A percentile compares a stretch with the other conserved stretches of the same genome.
These are phyloP conservation scores for Carex littledalei DNA, from an alignment of 176 grass and related monocot species.

Conservation along the genomic window DNA sequence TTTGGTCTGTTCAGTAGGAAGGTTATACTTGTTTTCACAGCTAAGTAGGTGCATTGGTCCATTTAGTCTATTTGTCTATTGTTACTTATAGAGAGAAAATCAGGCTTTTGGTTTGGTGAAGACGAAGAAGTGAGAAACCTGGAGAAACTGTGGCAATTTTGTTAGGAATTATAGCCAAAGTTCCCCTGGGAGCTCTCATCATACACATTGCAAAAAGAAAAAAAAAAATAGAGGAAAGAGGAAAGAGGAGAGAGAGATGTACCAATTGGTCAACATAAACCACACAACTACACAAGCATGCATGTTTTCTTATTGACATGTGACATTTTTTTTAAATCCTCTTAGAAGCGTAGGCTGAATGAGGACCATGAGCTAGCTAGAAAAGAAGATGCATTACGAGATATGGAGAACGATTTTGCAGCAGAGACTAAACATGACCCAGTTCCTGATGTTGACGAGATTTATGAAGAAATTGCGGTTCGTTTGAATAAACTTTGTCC, in stretches of 20 bases:
- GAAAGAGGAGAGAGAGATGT: neutral
- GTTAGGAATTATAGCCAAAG: neutral
- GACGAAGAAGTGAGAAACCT: neutral
- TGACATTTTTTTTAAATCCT: slow-evolving; percentile 8
- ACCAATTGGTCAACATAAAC: neutral
- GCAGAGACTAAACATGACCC: slow-evolving; percentile 35
- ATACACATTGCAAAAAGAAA: neutral
- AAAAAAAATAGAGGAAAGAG: too few relatives aligned
- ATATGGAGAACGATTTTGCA: slow-evolving; percentile 47
- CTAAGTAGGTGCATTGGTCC: neutral
- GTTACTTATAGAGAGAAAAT: neutral
- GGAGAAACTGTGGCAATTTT: neutral
- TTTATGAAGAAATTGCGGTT: slow-evolving; percentile 71
- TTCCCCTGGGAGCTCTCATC: neutral
- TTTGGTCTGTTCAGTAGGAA: neutral
- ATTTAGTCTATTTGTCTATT: neutral
- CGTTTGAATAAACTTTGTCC: slow-evolving; percentile 18
- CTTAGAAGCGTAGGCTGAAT: slow-evolving; percentile 45
- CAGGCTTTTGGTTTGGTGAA: neutral
- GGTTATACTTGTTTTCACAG: neutral
- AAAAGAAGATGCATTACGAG: slow-evolving; percentile 49
- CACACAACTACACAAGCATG: neutral
- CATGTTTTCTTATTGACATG: neutral
- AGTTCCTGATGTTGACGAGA: slow-evolving; percentile 47
- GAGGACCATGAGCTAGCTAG: slow-evolving; percentile 35